Base-by-base conservation (phyloP, 495 filamentous ascomycete genomes). In the Xylaria curta region DNA sequence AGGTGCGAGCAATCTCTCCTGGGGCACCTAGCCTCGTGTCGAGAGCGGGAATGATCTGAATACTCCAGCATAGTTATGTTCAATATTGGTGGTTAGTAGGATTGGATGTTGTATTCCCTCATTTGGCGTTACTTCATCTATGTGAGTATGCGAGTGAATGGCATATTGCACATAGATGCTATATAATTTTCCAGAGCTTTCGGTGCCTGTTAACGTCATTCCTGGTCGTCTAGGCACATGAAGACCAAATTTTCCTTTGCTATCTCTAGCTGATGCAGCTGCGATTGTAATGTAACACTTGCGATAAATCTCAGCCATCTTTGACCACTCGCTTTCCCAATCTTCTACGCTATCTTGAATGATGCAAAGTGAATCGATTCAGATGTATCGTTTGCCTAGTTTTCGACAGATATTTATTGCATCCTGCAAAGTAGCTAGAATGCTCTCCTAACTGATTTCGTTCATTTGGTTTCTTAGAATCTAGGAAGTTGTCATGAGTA, bases 331-430 rank as follows among this genome's bases (percentile, higher is more conserved):
- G n/a, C 21, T 21, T 54, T 54, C 51, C n/a, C 51, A 54, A 8
- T 54, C n/a, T 47, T 65, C 47, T 70, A 74, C 46, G 40, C 74
- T 71, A 38, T 73, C 76, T 67, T 78, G 76, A 24, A 77, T 68
- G 24, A 66, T 61, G 40, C 69, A 56, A 31, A 56, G 21, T 26
- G 53, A 31, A 26, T 56, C 53, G 53, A 56, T 31, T 24, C 26
- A 31, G 17, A 56, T 33, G 56, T 74, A 76, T 13, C n/a, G 51
- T 4, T 75, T 54, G 13, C 33, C 42, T 40, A 76, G 51, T 24
- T 21, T 62, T 42, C 71, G 66, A 26, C 54, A 62, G 26, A 78
- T 15, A n/a, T 17, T 60, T 31, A 31, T 31, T 31, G 1, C 0
- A 78, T 53, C 71, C 56, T 70, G 46, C 26, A 76, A 76, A n/a